Evolutionary conservation across 2,329 filamentous ascomycete species (phyloP).

Genomic region (Penicillium glabrum): DNA sequence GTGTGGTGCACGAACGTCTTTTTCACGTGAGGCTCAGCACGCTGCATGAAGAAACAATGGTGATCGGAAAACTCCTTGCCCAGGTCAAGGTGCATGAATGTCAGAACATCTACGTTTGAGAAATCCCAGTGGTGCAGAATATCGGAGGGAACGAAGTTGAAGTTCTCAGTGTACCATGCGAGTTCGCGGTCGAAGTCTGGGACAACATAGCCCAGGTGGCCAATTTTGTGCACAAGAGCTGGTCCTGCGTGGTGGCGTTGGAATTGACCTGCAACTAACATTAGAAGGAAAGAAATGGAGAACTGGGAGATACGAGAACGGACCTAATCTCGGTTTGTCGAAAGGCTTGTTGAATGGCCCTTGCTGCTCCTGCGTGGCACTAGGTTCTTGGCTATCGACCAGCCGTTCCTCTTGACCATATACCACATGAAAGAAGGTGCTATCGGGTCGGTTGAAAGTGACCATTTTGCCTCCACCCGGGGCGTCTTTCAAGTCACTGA

Average conservation of each 20-base stretch:
- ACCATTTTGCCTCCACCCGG: conserved; percentile 23
- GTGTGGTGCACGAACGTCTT: conserved; percentile 6
- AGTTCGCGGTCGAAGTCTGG: conserved; percentile 33
- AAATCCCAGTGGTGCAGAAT: conserved; percentile 27
- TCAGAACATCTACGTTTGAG: conserved; percentile 42
- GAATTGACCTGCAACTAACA: conserved; percentile 24
- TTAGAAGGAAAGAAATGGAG: no score
- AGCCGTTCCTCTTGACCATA: conserved; percentile 51
- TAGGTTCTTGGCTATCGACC: conserved; percentile 27
- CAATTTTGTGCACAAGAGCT: conserved; percentile 37
- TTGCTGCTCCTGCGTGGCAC: conserved; percentile 12
- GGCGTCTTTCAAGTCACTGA: conserved; percentile 45
- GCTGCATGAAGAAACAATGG: conserved; percentile 6
- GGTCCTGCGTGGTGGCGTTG: conserved; percentile 34
- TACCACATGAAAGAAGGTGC: conserved; percentile 59
- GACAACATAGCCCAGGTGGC: conserved; percentile 42
- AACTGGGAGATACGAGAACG: no score
- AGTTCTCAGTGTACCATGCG: conserved; percentile 40
- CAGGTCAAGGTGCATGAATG: conserved; percentile 41
- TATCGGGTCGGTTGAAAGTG: conserved; percentile 48
- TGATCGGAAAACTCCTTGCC: conserved; percentile 5
- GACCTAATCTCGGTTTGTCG: conserved; percentile 9
- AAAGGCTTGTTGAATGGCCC: conserved; percentile 18
- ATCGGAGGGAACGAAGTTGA: conserved; percentile 46
- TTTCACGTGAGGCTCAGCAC: not conserved